A percentile compares a stretch with the other conserved stretches of the same genome.
Conservation (phyloP, 306 rosid species). For the Gillenia trifoliata region DNA sequence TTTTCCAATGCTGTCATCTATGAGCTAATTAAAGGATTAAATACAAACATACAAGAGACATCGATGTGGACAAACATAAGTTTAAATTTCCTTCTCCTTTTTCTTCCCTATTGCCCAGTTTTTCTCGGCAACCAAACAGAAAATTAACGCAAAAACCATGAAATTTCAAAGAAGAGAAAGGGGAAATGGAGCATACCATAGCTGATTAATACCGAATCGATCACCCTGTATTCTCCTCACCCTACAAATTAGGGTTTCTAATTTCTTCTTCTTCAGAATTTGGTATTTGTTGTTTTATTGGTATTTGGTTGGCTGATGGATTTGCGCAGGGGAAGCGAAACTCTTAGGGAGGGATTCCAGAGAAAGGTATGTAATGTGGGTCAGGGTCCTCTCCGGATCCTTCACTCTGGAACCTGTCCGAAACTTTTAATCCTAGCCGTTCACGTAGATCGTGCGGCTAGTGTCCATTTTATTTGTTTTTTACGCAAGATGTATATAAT, state of each 20-base stretch:
- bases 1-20: neutral
- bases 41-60: neutral
- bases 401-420: too few species aligned
- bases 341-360: neutral
- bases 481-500: too few species aligned
- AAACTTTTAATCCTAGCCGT: too few species aligned
- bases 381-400: too few species aligned
- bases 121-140: neutral
- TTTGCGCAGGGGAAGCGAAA: neutral
- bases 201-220: neutral
- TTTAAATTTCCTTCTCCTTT: neutral
- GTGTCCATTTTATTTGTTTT: too few species aligned
- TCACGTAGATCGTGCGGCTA: too few species aligned
- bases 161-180: neutral
- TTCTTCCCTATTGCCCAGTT: neutral
- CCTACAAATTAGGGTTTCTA: neutral
- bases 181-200: constrained; percentile 1
- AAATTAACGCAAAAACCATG: neutral
- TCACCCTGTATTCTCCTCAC: neutral
- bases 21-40: neutral
- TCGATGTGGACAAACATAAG: neutral
- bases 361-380: neutral
- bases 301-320: neutral
- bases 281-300: neutral
- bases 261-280: neutral